These are phyloP conservation scores for Xylariaceae sp. DNA, from an alignment of 2,329 filamentous ascomycete genomes.

Conservation along the genomic window DNA sequence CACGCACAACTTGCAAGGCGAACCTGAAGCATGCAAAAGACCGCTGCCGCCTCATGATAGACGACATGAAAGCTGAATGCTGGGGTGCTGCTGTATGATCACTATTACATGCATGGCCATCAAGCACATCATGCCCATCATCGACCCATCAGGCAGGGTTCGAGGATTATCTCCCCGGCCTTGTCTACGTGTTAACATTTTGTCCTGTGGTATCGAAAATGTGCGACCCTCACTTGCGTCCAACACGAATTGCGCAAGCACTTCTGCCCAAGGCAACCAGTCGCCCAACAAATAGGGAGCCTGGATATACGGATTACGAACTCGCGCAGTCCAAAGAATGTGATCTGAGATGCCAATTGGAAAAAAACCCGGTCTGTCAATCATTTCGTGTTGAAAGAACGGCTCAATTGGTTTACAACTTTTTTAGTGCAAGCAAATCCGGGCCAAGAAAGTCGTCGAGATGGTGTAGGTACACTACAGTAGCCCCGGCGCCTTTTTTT, in stretches of 20 bases:
- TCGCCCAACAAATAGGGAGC: conserved; percentile 1
- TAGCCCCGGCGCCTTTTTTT: not conserved
- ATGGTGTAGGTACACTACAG: not conserved
- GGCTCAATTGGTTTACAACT: not conserved
- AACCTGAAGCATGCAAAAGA: not conserved
- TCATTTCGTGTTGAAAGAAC: no score
- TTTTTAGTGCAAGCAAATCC: not conserved
- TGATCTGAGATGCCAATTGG: no score
- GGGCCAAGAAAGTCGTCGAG: not conserved
- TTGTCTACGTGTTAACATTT: not conserved
- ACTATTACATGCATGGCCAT: no score
- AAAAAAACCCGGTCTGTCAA: no score
- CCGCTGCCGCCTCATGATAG: not conserved
- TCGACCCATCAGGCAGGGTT: not conserved
- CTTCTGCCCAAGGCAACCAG: conserved; percentile 5
- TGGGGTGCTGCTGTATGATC: no score
- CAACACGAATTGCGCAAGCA: conserved; percentile 7
- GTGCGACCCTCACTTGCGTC: not conserved
- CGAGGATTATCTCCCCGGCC: not conserved
- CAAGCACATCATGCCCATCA: not conserved
- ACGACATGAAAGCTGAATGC: no score
- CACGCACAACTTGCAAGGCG: not conserved
- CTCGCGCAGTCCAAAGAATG: no score
- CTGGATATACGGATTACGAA: no score
- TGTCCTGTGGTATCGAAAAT: not conserved